These are phyloP conservation scores for Raddia guianensis DNA, from an alignment of 176 grass and related monocot genomes.

Conservation along the genomic window DNA sequence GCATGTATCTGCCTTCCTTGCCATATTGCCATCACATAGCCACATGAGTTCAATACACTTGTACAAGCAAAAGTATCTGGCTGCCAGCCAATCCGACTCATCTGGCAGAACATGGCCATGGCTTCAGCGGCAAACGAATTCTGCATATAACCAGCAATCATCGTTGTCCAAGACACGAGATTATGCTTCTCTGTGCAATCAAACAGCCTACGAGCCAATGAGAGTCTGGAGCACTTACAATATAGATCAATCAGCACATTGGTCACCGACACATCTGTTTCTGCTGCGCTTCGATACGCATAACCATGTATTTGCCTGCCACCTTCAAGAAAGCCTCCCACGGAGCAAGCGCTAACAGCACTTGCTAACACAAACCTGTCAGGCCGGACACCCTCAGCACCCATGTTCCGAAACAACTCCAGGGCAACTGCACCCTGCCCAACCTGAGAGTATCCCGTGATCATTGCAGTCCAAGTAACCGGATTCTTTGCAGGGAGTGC, in stretches of 20 bases:
- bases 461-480: constrained; percentile 71
- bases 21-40: constrained; percentile 44
- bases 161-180: constrained; percentile 87
- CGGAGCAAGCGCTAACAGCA: constrained; percentile 65
- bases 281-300: constrained; percentile 44
- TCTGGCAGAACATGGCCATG: constrained; percentile 57
- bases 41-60: constrained; percentile 72
- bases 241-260: constrained; percentile 70
- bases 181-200: constrained; percentile 51
- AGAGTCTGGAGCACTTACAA: constrained; percentile 63
- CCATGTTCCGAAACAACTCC: constrained; percentile 65
- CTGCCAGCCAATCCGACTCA: constrained; percentile 57
- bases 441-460: constrained; percentile 57
- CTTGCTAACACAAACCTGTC: constrained; percentile 73
- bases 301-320: constrained; percentile 70
- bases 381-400: constrained; percentile 32
- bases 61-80: constrained; percentile 73
- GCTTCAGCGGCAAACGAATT: constrained; percentile 60
- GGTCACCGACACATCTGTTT: constrained; percentile 52
- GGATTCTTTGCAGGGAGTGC: constrained; percentile 57
- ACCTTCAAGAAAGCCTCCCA: constrained; percentile 51
- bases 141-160: constrained; percentile 81
- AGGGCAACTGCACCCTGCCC: constrained; percentile 45
- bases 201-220: constrained; percentile 65
- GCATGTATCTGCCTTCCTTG: constrained; percentile 80